These are phyloP conservation scores for Neofusicoccum cordaticola DNA, from an alignment of 2,329 filamentous ascomycete species.

Conservation along the genomic window DNA sequence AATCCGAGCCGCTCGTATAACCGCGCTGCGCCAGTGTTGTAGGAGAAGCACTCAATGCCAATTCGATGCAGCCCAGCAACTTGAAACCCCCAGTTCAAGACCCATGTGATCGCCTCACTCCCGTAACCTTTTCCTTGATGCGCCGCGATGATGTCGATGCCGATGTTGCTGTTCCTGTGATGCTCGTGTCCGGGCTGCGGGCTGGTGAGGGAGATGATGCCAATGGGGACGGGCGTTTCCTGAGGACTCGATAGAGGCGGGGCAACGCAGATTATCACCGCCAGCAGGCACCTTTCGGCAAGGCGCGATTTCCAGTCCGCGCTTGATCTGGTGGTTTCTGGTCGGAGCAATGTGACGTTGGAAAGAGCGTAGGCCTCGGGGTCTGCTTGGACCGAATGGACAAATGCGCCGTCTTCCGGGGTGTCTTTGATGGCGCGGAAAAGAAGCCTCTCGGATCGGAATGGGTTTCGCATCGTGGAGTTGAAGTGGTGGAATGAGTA, in stretches of 20 bases:
- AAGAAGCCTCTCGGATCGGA: neutral
- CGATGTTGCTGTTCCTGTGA: conserved; percentile 45
- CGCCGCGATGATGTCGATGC: conserved; percentile 33
- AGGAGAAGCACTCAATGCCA: conserved; percentile 41
- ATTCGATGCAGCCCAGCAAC: conserved; percentile 46
- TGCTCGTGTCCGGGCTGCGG: conserved; percentile 24
- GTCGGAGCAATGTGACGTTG: neutral
- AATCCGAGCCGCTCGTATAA: conserved; percentile 50
- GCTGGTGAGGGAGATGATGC: neutral
- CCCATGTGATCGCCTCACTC: conserved; percentile 48
- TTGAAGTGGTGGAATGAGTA: too few species aligned
- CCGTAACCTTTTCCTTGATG: conserved; percentile 47
- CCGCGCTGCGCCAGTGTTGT: conserved; percentile 42
- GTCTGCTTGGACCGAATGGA: neutral
- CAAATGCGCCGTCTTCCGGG: neutral
- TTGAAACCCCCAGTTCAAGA: conserved; percentile 47
- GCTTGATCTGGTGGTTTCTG: neutral
- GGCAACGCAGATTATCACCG: neutral
- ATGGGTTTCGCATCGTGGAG: neutral
- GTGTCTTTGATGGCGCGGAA: neutral
- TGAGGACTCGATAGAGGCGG: neutral
- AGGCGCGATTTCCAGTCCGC: neutral
- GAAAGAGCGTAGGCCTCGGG: neutral
- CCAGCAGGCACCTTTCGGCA: neutral
- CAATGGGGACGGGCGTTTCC: neutral